Evolutionary conservation across 1,284 basidiomycete genomes (phyloP), one percentile per base, ranked within the genome.

Genomic region (Sanghuangporus baumii): DNA sequence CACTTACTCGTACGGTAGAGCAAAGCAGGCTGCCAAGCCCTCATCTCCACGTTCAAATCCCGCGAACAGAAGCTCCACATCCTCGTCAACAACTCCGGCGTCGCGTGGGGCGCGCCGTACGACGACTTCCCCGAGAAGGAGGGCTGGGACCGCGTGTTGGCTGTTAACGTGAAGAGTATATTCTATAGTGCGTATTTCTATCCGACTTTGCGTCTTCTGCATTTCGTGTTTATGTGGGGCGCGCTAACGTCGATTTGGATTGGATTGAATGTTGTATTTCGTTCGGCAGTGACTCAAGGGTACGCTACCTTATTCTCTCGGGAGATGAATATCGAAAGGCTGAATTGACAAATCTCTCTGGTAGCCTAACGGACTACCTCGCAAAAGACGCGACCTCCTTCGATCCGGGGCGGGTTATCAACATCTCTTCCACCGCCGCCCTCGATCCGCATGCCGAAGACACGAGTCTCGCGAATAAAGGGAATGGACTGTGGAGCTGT

Each of bases 111-210:
- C 18, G 88, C 87, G 1, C 81, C 85, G 1, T 89, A 83, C 71
- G 77, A 84, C 23, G 81, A 89, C 69, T 87, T 93, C 66, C 91
- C 91, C 0, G 88, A 90, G 71, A 82, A 83, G 65, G 86, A 84
- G 65, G 93, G 93, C 1, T 95, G 93, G 93, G 92, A 95, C 69
- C 85, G 87, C 40, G 77, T 93, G 40, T 82, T 93, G 72, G 82
- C 83, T 16, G 80, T 92, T 57, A 93, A 93, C 68, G 87, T 93
- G 55, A 93, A 94, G 77, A 85, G 86, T 66, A 78, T 89, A 43
- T 93, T 91, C 69, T 93, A 91, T 73, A 78, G 89, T 91, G 62
- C 75, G 3, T 23, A 3, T 46, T 18, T 46, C 16, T 18, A 26
- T 26, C 23, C 23, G 23, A 2, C 23, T 26, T 26, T 26, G 23